These are phyloP conservation scores for Aspergillus sp. DNA, from an alignment of 2,329 filamentous ascomycete genomes.

Conservation along the genomic window DNA sequence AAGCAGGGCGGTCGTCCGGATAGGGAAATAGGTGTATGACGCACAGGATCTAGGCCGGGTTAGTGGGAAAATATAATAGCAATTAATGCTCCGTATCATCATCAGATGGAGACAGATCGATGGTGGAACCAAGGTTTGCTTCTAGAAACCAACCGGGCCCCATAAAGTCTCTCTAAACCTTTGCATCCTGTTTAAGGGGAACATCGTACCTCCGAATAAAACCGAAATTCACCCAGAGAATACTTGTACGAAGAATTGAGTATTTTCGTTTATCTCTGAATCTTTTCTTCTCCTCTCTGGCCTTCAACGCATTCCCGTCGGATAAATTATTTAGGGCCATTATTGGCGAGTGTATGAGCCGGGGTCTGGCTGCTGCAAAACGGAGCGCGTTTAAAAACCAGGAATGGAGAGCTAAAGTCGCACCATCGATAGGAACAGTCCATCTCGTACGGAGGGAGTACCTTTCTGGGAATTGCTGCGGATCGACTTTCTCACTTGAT, in stretches of 20 bases:
- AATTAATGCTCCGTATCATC: too few relatives aligned
- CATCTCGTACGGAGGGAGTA: not conserved
- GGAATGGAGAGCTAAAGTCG: not conserved
- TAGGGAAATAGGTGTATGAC: too few relatives aligned
- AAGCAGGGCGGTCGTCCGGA: too few relatives aligned
- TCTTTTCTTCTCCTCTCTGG: not conserved
- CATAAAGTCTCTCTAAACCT: not conserved
- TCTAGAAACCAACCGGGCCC: not conserved
- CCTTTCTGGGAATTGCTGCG: not conserved
- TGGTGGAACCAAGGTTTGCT: not conserved
- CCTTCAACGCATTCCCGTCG: not conserved
- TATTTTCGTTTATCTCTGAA: too few relatives aligned
- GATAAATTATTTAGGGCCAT: not conserved
- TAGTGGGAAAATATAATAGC: too few relatives aligned
- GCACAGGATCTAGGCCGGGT: too few relatives aligned
- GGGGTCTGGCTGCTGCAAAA: conserved; percentile 8
- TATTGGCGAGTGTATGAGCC: not conserved
- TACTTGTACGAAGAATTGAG: too few relatives aligned
- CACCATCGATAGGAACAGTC: not conserved
- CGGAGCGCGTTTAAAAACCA: not conserved
- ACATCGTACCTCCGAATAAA: not conserved
- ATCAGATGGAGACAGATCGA: not conserved
- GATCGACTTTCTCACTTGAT: not conserved
- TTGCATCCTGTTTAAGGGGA: not conserved
- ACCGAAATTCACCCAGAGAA: too few relatives aligned